These are phyloP conservation scores for Lyophyllum shimeji DNA, from an alignment of 768 basidiomycete species.

Conservation along the genomic window DNA sequence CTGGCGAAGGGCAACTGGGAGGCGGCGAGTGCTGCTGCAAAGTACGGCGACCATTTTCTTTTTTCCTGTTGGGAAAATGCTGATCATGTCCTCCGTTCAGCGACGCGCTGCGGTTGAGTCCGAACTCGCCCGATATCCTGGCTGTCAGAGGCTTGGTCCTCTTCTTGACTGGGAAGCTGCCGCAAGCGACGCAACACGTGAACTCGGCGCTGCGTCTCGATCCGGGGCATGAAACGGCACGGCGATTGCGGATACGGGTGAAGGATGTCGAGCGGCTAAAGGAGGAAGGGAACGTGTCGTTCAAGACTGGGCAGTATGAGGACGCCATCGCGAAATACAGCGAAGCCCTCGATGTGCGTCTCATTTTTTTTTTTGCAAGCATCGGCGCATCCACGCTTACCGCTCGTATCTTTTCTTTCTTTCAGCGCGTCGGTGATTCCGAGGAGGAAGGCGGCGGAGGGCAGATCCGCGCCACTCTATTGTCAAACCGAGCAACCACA, in stretches of 20 bases:
- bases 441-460: slow-evolving; percentile 80
- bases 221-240: slow-evolving; percentile 72
- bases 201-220: slow-evolving; percentile 74
- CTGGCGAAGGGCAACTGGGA: slow-evolving; percentile 72
- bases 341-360: slow-evolving; percentile 65
- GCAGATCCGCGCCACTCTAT: slow-evolving; percentile 73
- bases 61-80: neutral
- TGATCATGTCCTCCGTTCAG: slow-evolving; percentile 31
- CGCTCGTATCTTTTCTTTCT: neutral
- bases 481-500: slow-evolving; percentile 85
- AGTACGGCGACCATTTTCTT: slow-evolving; percentile 45
- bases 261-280: slow-evolving; percentile 82
- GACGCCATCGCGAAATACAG: slow-evolving; percentile 72
- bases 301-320: slow-evolving; percentile 57
- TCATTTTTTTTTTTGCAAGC: too few relatives aligned
- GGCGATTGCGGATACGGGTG: slow-evolving; percentile 71
- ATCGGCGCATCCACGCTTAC: too few relatives aligned
- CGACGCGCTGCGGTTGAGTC: slow-evolving; percentile 70
- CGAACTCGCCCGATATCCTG: slow-evolving; percentile 78
- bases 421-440: slow-evolving; percentile 62
- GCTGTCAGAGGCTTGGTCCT: slow-evolving; percentile 77
- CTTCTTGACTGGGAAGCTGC: slow-evolving; percentile 69
- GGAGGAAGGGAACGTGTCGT: slow-evolving; percentile 80
- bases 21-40: slow-evolving; percentile 69
- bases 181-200: slow-evolving; percentile 71